These are phyloP conservation scores for Candida stauntonica DNA, from an alignment of 805 yeast genomes.

Conservation along the genomic window DNA sequence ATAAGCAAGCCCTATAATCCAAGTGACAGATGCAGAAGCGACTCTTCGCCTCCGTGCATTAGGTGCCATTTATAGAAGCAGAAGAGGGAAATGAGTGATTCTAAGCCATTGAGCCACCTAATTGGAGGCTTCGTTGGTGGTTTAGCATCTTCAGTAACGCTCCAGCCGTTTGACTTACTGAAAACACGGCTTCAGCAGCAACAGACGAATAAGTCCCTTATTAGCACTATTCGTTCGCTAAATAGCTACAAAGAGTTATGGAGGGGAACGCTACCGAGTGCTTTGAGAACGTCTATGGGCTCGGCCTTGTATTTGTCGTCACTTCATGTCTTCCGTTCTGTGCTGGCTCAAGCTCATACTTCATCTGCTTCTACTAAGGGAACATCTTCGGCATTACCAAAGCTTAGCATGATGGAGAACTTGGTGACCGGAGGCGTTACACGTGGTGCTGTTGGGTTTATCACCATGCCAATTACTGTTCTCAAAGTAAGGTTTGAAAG, in stretches of 20 bases:
- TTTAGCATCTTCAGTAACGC: constrained; percentile 65
- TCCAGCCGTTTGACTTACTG: constrained; percentile 86
- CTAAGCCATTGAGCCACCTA: constrained; percentile 45
- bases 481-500: constrained; percentile 89
- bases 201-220: constrained; percentile 27
- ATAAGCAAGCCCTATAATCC: too few relatives aligned
- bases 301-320: constrained; percentile 81
- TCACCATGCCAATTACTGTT: constrained; percentile 94
- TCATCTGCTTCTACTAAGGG: neutral
- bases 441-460: constrained; percentile 74
- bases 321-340: constrained; percentile 56
- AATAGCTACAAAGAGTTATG: constrained; percentile 51
- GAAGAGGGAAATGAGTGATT: constrained; percentile 1
- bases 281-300: constrained; percentile 84
- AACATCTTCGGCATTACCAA: constrained; percentile 54
- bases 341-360: constrained; percentile 35
- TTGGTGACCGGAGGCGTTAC: constrained; percentile 72
- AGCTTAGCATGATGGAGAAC: constrained; percentile 64
- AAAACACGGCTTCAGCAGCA: constrained; percentile 83
- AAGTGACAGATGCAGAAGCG: too few relatives aligned
- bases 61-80: too few relatives aligned
- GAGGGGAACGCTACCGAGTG: constrained; percentile 94
- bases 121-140: constrained; percentile 86
- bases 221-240: constrained; percentile 36
- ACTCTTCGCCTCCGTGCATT: too few relatives aligned